Conservation (phyloP, 2,329 filamentous ascomycete genomes). For the Apiospora phragmitis region DNA sequence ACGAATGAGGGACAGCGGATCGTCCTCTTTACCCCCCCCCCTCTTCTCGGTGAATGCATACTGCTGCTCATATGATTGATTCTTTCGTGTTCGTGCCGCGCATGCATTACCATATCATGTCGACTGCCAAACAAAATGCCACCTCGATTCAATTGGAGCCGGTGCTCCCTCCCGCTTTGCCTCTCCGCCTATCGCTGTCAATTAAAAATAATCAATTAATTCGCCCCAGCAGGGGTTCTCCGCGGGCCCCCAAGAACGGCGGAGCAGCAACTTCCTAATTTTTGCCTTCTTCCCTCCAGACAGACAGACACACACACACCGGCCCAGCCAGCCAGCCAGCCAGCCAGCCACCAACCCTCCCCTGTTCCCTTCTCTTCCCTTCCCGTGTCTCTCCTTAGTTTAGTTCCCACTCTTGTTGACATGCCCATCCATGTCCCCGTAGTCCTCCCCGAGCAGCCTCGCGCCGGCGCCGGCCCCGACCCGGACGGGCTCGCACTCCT, state of each 20-base stretch:
- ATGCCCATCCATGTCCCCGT: conserved; percentile 20
- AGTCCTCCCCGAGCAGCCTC: conserved; percentile 26
- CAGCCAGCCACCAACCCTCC: background rate
- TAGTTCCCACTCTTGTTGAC: conserved; percentile 17
- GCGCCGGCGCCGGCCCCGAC: conserved; percentile 16
- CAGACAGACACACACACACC: background rate
- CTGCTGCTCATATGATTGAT: too few relatives aligned
- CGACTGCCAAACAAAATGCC: too few relatives aligned
- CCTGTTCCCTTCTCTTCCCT: background rate
- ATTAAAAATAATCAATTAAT: too few relatives aligned
- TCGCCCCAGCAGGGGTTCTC: too few relatives aligned
- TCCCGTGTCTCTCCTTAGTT: too few relatives aligned
- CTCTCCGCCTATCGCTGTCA: too few relatives aligned
- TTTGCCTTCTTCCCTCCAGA: background rate
- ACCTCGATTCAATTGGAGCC: too few relatives aligned
- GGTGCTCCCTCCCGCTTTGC: too few relatives aligned
- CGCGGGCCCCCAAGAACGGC: too few relatives aligned
- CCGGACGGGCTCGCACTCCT: conserved; percentile 24
- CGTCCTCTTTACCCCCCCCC: background rate
- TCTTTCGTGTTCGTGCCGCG: too few relatives aligned
- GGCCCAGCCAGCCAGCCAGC: background rate
- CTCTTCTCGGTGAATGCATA: background rate
- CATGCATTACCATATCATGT: too few relatives aligned
- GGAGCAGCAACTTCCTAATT: too few relatives aligned
- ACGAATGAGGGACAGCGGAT: background rate